Evolutionary conservation across 2,329 filamentous ascomycete genomes (phyloP), one percentile per base, ranked within the genome.

Genomic region (Intubia oerlemansii): DNA sequence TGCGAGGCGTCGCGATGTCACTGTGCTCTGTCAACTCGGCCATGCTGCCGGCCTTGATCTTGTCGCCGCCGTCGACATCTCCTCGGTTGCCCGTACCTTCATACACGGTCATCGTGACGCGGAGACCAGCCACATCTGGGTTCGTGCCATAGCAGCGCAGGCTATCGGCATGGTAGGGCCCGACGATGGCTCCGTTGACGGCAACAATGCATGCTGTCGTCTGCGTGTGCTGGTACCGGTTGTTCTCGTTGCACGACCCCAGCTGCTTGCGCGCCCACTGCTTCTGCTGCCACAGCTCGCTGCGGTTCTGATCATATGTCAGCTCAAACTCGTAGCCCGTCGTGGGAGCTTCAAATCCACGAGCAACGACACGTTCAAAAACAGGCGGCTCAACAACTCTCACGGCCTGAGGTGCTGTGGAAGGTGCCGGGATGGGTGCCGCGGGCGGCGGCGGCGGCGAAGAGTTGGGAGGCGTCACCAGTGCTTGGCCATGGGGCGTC

Each of bases 251-350:
- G 37, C 37, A 39, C 12, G 37, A 34, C 10, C 24, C 21, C 17
- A 39, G 31, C 31, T 39, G 37, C 7, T 11, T 10, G 5, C 23
- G 31, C 1, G 37, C 37, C 37, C 37, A 39, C 11, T 14, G 8
- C 32, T 38, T 32, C 21, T 39, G 37, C 3, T 28, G 30, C 7
- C 15, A 4, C 3, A 39, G 36, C 25, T 39, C 37, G 8, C 16
- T 22, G 8, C 29, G 28, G 30, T 39, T 39, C 14, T 19, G 27
- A 6, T 27, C 25, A 13, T 39, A 36, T 22, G 38, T 34, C 12
- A 39, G 36, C 32, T 39, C 37, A 24, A 35, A 39, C 30, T 39
- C 37, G 22, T 39, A 39, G 19, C 37, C 37, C 2, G 37, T 34
- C 21, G 20, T 7, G 7, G 34, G 33, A 5, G 12, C 19, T 3